Evolutionary conservation across 192 early-diverging fungal genomes (phyloP).

Genomic region (Chytriomyces hyalinus): DNA sequence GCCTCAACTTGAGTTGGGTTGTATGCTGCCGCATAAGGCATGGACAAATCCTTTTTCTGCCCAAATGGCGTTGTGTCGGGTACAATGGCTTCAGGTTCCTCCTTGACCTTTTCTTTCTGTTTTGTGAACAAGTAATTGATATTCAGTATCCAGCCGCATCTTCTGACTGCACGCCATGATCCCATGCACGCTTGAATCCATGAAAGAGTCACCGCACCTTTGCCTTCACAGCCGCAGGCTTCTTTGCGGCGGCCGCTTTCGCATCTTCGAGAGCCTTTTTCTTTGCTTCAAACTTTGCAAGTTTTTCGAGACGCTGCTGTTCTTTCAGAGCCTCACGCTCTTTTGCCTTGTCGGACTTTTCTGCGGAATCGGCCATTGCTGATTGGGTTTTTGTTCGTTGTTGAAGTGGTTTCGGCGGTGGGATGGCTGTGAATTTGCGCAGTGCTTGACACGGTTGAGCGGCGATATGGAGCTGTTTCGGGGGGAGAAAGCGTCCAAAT

Average conservation of each 20-base stretch:
- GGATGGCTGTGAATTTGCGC: too few relatives aligned
- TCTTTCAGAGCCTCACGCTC: slow-evolving; percentile 85
- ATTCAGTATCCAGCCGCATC: not conserved
- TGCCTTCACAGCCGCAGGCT: slow-evolving; percentile 14
- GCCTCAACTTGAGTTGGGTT: slow-evolving; percentile 90
- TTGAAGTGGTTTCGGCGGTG: too few relatives aligned
- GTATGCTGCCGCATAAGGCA: slow-evolving; percentile 70
- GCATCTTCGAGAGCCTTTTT: slow-evolving; percentile 56
- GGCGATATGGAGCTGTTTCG: too few relatives aligned
- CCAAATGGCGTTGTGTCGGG: slow-evolving; percentile 85
- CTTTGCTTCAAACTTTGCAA: slow-evolving; percentile 92
- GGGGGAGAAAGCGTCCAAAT: too few relatives aligned
- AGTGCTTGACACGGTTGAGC: too few relatives aligned
- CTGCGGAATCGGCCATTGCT: slow-evolving; percentile 16
- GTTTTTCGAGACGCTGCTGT: slow-evolving; percentile 72
- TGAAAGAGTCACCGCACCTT: slow-evolving; percentile 2
- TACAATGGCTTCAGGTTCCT: slow-evolving; percentile 68
- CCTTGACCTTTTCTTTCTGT: slow-evolving; percentile 54
- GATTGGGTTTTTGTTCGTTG: not conserved
- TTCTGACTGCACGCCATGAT: not conserved
- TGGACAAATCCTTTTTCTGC: slow-evolving; percentile 77
- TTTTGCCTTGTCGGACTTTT: slow-evolving; percentile 78
- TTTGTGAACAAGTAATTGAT: not conserved
- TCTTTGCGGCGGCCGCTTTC: slow-evolving; percentile 52
- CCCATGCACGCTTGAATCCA: not conserved